phyloP scores from a whole-genome alignment of 2,329 filamentous ascomycete species.

The Nigrograna mackinnonii region DNA sequence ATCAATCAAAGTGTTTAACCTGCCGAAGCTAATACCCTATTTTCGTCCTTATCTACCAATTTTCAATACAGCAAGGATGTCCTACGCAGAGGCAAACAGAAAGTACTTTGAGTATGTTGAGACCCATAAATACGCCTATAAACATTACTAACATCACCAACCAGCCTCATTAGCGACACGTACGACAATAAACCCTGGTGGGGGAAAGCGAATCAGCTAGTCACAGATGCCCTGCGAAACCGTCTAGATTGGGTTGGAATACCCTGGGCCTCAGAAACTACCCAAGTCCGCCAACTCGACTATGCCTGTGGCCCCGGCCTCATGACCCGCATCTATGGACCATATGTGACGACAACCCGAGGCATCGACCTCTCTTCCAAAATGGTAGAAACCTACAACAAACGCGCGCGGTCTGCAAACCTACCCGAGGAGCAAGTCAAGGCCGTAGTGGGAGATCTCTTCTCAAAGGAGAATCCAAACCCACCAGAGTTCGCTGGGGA shows the following conservation, averaged over 20 bases:
- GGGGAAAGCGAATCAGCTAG: conserved; percentile 54
- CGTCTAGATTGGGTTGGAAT: conserved; percentile 66
- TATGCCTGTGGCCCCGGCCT: conserved; percentile 77
- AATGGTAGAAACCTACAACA: conserved; percentile 72
- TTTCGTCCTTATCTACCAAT: no score
- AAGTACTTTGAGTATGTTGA: conserved; percentile 37
- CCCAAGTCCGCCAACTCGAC: conserved; percentile 63
- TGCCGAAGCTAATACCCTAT: no score
- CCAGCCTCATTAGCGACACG: conserved; percentile 55
- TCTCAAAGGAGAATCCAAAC: conserved; percentile 25
- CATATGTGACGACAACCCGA: conserved; percentile 64
- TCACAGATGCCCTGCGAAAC: conserved; percentile 59
- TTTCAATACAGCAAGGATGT: no score
- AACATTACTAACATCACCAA: background rate
- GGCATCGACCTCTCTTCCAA: conserved; percentile 73
- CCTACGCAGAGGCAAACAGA: conserved; percentile 37
- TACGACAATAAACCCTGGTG: conserved; percentile 61
- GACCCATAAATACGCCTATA: background rate
- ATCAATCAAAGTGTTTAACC: no score
- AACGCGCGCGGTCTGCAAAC: conserved; percentile 46
- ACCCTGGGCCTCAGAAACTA: conserved; percentile 50
- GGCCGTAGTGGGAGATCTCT: conserved; percentile 40
- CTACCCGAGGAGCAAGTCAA: conserved; percentile 19
- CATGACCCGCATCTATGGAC: conserved; percentile 64
- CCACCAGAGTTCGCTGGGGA: conserved; percentile 23